phyloP scores from a whole-genome alignment of 805 yeast species.

The Ogataea angusta region DNA sequence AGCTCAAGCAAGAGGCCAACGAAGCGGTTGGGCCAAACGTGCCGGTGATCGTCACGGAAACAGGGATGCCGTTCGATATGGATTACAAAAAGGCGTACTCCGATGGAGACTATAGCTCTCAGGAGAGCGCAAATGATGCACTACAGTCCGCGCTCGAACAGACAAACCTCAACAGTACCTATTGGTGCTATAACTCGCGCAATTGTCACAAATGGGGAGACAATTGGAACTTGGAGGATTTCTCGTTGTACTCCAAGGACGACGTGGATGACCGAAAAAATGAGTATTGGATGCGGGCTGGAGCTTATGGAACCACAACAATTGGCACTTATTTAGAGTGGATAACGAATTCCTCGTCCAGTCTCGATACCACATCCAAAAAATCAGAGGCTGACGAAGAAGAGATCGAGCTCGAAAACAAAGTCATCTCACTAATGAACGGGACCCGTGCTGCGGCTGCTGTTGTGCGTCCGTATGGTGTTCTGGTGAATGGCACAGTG shows the following conservation, averaged over 20 bases:
- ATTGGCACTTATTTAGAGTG: slow-evolving; percentile 25
- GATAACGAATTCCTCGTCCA: slow-evolving; percentile 16
- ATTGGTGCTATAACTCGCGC: slow-evolving; percentile 78
- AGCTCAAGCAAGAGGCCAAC: slow-evolving; percentile 61
- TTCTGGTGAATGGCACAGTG: slow-evolving; percentile 60
- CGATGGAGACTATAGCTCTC: slow-evolving; percentile 66
- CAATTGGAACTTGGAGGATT: slow-evolving; percentile 90
- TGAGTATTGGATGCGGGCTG: slow-evolving; percentile 12
- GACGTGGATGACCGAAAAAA: slow-evolving; percentile 36
- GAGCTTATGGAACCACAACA: slow-evolving; percentile 17
- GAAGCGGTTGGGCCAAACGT: slow-evolving; percentile 56
- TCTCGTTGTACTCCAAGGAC: slow-evolving; percentile 78
- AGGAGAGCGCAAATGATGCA: slow-evolving; percentile 83
- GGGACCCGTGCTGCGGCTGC: slow-evolving; percentile 80
- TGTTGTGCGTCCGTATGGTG: slow-evolving; percentile 72
- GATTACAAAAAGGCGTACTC: slow-evolving; percentile 69
- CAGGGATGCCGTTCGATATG: slow-evolving; percentile 98
- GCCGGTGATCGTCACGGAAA: slow-evolving; percentile 83
- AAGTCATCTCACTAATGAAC: slow-evolving; percentile 14
- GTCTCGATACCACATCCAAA: slow-evolving; percentile 9
- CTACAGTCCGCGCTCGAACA: slow-evolving; percentile 75
- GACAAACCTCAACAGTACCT: slow-evolving; percentile 64
- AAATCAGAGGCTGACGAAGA: slow-evolving; percentile 10
- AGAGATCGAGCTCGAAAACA: slow-evolving; percentile 16
- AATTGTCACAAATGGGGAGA: slow-evolving; percentile 89